phyloP scores from a whole-genome alignment of 306 rosid genomes.

The Vigna reflexopilosa region DNA sequence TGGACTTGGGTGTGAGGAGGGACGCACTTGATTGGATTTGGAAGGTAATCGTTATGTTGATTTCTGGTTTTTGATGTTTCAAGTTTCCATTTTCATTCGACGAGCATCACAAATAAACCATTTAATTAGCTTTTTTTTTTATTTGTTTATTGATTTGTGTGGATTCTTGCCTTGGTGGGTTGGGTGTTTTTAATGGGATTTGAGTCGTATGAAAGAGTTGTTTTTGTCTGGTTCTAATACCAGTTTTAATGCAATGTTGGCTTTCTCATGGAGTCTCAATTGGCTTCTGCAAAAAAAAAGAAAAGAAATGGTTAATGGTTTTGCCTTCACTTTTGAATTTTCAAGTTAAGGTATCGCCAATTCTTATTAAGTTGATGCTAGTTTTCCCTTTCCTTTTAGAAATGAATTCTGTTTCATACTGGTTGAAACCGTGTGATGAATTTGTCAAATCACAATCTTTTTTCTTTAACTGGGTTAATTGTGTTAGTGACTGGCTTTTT shows the following conservation, averaged over 20 bases:
- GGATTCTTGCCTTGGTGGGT: conserved; percentile 24
- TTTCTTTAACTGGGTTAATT: conserved; percentile 35
- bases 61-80: conserved; percentile 21
- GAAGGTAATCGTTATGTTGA: conserved; percentile 63
- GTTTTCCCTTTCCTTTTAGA: conserved; percentile 22
- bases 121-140: not conserved
- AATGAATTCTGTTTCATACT: conserved; percentile 3
- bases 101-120: conserved; percentile 1
- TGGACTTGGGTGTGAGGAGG: conserved; percentile 70
- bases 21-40: conserved; percentile 93
- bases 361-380: conserved; percentile 32
- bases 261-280: conserved; percentile 30
- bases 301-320: not conserved
- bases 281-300: not conserved
- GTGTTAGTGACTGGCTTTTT: conserved; percentile 37
- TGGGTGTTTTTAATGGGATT: conserved; percentile 23
- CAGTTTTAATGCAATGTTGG: conserved; percentile 3
- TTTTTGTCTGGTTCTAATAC: not conserved
- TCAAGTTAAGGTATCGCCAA: not conserved
- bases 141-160: not conserved
- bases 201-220: conserved; percentile 18
- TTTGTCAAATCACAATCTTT: conserved; percentile 21
- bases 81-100: conserved; percentile 27
- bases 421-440: conserved; percentile 33
- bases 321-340: conserved; percentile 5